Percentiles rank a stretch among this genome's conserved stretches.
These are phyloP conservation scores for Nicotiana knightiana DNA, from an alignment of 257 asterid genomes.

Conservation along the genomic window DNA sequence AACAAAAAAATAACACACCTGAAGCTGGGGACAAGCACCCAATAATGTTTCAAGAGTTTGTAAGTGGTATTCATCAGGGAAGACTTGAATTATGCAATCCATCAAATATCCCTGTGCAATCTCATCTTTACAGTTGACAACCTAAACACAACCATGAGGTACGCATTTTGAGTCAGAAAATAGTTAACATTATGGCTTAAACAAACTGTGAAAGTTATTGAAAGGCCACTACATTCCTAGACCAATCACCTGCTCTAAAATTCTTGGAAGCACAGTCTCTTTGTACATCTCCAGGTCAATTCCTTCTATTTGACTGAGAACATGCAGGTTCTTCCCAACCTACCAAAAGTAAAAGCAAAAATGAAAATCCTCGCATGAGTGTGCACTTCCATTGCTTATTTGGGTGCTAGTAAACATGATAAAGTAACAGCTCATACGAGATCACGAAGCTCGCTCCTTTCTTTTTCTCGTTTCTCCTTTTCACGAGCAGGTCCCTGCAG, in stretches of 20 bases:
- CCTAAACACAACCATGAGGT: slow-evolving; percentile 36
- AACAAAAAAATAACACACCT: slow-evolving; percentile 37
- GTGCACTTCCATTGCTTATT: slow-evolving; percentile 13
- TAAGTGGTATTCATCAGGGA: slow-evolving; percentile 96
- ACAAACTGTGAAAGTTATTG: background rate
- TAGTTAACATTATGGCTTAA: slow-evolving; percentile 1
- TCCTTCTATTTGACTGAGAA: slow-evolving; percentile 98
- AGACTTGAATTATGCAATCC: slow-evolving; percentile 99
- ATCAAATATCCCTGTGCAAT: slow-evolving; percentile 90
- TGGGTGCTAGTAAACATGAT: slow-evolving; percentile 16
- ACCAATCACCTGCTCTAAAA: slow-evolving; percentile 80
- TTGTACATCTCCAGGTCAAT: slow-evolving; percentile 96
- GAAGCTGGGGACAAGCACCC: slow-evolving; percentile 98
- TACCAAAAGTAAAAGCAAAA: slow-evolving; percentile 32
- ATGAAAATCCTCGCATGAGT: slow-evolving; percentile 22
- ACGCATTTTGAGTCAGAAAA: background rate
- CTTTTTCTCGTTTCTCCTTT: slow-evolving; percentile 92
- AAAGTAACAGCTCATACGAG: slow-evolving; percentile 48
- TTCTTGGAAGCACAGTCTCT: slow-evolving; percentile 88
- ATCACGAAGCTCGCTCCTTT: slow-evolving; percentile 98
- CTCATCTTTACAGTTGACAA: slow-evolving; percentile 98
- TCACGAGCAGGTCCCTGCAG: slow-evolving; percentile 96
- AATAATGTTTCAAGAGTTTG: slow-evolving; percentile 93
- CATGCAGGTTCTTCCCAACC: slow-evolving; percentile 99
- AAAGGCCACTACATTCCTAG: slow-evolving; percentile 7